Base-by-base conservation (phyloP, 2,329 filamentous ascomycete species). In the Hortaea werneckii region DNA sequence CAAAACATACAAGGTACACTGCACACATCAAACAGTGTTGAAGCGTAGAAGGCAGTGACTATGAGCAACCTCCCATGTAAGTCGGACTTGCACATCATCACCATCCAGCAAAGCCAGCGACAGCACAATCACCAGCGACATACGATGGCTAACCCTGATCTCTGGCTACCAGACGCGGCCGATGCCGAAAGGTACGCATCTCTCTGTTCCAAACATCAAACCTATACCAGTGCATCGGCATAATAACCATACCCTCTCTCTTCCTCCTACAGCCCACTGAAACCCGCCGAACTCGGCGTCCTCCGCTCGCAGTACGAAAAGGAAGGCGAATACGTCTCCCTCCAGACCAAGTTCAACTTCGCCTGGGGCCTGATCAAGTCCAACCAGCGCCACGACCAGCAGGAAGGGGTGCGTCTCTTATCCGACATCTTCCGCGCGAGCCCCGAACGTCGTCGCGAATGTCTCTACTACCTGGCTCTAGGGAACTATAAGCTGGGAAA, bases 301-400 rank as follows among this genome's bases (percentile, higher is more conserved):
- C 77, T 98, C 44, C 86, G 90, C 54, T 76, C 86, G 50, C 92
- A 98, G 67, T 98, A 92, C 66, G 90, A 96, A 65, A 95, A 95
- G 65, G 92, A 98, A 71, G 92, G 90, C 56, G 87, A 94, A 60
- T 94, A 94, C 74, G 90, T 95, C 50, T 89, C 90, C 49, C 79
- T 98, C 37, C 92, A 98, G 69, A 98, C 92, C 51, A 96, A 96
- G 66, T 98, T 98, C 79, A 98, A 98, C 80, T 96, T 90, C 67
- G 90, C 92, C 64, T 98, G 92, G 92, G 92, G 92, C 56, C 78
- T 98, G 56, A 95, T 98, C 60, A 98, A 96, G 74, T 95, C 90
- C 51, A 82, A 80, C 64, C 70, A 75, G 43, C 86, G 92, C 55
- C 67, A 75, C 64, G 89, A 98, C 60, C 90, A 96, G 66, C 90